These are phyloP conservation scores for Hypoxylon sp. DNA, from an alignment of 2,329 filamentous ascomycete species.

Conservation along the genomic window DNA sequence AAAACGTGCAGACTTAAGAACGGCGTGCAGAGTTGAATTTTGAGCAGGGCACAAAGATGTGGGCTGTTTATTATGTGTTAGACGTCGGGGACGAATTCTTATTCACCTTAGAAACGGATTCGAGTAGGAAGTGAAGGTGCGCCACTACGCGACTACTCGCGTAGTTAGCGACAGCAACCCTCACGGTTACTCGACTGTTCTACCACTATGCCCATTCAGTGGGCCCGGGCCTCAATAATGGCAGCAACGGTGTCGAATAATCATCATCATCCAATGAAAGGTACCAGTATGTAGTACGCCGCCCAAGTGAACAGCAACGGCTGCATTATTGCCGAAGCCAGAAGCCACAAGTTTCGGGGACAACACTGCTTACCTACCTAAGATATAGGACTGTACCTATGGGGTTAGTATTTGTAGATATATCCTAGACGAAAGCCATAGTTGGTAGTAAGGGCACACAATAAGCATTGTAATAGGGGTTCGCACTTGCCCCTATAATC, in stretches of 20 bases:
- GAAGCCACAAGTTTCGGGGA: neutral
- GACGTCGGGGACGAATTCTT: neutral
- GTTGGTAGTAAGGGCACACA: neutral
- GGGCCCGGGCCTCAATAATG: neutral
- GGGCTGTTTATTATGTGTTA: neutral
- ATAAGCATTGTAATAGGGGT: neutral
- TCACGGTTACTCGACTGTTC: neutral
- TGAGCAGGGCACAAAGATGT: neutral
- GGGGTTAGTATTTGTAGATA: neutral
- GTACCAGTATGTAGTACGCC: neutral
- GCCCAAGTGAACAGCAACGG: neutral
- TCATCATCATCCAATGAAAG: neutral
- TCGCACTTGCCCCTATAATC: neutral
- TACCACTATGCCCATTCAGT: neutral
- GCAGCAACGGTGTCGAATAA: neutral
- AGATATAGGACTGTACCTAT: neutral
- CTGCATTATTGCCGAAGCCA: neutral
- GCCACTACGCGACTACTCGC: neutral
- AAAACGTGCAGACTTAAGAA: neutral
- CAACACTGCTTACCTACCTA: neutral
- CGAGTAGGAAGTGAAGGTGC: neutral
- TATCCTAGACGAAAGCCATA: neutral
- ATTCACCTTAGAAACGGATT: neutral
- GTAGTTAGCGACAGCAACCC: neutral
- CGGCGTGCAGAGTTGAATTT: neutral